Evolutionary conservation across 768 basidiomycete genomes (phyloP), one percentile per base, ranked within the genome.

Genomic region (Cystofilobasidium ferigula): DNA sequence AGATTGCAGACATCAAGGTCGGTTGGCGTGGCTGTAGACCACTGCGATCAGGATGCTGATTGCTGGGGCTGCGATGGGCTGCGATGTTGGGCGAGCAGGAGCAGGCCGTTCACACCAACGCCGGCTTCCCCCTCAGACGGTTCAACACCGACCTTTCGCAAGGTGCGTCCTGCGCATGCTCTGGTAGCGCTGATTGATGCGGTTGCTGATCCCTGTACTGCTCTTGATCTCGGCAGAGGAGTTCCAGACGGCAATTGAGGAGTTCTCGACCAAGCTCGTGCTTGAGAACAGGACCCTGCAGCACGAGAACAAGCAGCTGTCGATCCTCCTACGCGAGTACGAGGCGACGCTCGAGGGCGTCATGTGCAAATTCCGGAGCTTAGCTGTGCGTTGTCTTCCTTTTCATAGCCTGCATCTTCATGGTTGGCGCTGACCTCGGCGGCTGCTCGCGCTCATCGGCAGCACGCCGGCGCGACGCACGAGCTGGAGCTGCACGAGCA

Each of bases 221-320:
- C 48, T 34, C 30, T 34, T 36, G 3, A 20, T 45, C 56, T 45
- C 30, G 57, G 36, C 75, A 99, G 95, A 98, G 80, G 77, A 81
- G 10, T 95, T 97, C 76, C 86, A 92, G 71, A 89, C 90, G 3
- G 93, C 94, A 74, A 78, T 97, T 3, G 95, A 99, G 76, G 83
- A 89, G 34, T 81, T 82, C 73, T 93, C 91, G 73, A 89, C 94
- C 10, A 86, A 88, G 70, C 83, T 90, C 47, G 83, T 97, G 54
- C 85, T 94, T 64, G 95, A 99, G 76, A 98, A 98, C 74, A 93
- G 95, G 72, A 82, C 85, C 0, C 78, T 99, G 1, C 79, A 88
- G 57, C 86, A 97, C 69, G 95, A 99, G 77, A 98, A 99, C 79
- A 92, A 89, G 75, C 94, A 98, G 73, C 81, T 98, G 35, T 86